Base-by-base conservation (phyloP, 2,329 filamentous ascomycete species). In the Rhinocladiella similis region DNA sequence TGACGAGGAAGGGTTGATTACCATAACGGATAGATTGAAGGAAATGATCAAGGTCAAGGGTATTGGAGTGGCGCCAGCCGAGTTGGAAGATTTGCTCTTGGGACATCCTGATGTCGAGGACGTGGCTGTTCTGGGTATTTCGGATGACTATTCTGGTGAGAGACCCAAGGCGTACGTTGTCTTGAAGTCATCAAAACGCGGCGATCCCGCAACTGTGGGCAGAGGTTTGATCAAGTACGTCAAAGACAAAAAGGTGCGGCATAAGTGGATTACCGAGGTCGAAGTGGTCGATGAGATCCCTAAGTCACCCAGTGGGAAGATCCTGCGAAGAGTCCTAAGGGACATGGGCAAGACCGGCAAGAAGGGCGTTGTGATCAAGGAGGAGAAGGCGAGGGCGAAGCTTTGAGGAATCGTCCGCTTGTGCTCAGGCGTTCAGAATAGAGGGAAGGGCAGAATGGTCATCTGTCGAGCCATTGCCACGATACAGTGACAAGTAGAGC, bases 1-100 rank as follows among this genome's bases (percentile, higher is more conserved):
- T 13, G 80, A 84, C 50, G 65, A 69, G 0, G 77, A 84, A 56
- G 83, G 81, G 0, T 74, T 84, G 60, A 72, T 87, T 9, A 77
- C 78, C 73, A 90, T 94, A 67, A 91, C 90, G 0, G 90, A 95
- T 68, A 84, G 90, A 2, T 74, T 88, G 16, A 89, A 88, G 57
- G 74, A 70, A 47, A 66, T 72, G 47, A 74, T 73, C 66, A 81
- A 86, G 69, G 84, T 78, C 67, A 85, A 88, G 68, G 62, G 60
- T 25, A 59, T 59, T 16, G 53, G 77, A 67, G 76, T 79, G 1
- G 70, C 76, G 2, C 78, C 78, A 0, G 74, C 77, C 1, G 78
- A 80, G 56, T 64, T 80, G 9, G 78, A 80, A 62, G 70, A 69
- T 1, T 66, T 76, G 2, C 70, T 80, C 2, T 68, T 79, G 3